A percentile compares a stretch with the other conserved stretches of the same genome.
phyloP scores from a whole-genome alignment of 345 rosid species.

The Mercurialis annua region DNA sequence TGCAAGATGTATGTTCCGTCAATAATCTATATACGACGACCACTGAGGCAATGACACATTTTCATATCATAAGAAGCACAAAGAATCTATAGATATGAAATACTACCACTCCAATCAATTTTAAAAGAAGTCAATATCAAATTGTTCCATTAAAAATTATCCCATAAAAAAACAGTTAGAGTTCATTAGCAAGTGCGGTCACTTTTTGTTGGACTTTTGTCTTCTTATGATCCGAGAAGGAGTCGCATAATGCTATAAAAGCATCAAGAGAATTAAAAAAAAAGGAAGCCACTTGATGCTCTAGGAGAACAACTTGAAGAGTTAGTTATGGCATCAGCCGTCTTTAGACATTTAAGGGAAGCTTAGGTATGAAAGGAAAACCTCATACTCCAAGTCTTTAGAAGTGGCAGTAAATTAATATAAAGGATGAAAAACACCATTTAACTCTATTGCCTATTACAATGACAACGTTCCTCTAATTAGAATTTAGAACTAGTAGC shows the following conservation, averaged over 20 bases:
- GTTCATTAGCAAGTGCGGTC: not conserved
- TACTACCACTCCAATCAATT: not conserved
- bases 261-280: not conserved
- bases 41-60: not conserved
- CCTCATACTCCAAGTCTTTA: not conserved
- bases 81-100: not conserved
- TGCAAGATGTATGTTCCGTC: constrained; percentile 1
- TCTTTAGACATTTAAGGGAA: not conserved
- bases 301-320: not conserved
- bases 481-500: not conserved
- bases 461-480: not conserved
- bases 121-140: not conserved
- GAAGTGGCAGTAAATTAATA: not conserved
- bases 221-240: not conserved
- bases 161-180: not conserved
- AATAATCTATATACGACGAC: not conserved
- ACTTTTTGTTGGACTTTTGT: not conserved
- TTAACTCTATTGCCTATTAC: too few relatives aligned
- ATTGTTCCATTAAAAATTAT: not conserved
- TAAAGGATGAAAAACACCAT: not conserved
- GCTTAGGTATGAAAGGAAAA: not conserved
- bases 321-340: not conserved
- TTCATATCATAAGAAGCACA: not conserved
- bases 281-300: too few relatives aligned
- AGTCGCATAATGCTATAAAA: not conserved